phyloP scores from a whole-genome alignment of 106 monocot genomes.

The Narthecium ossifragum region DNA sequence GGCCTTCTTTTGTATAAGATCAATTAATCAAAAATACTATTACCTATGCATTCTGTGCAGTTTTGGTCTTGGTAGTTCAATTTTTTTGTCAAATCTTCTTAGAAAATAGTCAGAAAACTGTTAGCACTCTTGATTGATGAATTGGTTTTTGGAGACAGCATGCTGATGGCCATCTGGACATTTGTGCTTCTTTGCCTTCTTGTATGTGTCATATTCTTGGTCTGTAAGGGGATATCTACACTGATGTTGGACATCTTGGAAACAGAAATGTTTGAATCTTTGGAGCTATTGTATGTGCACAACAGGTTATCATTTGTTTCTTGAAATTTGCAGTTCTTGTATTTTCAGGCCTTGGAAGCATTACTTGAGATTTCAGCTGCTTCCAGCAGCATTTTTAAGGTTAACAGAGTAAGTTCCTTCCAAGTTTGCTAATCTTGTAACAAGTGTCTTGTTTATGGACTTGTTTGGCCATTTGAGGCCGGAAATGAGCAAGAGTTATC shows the following conservation, averaged over 20 bases:
- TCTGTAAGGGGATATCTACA: neutral
- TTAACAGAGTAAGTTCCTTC: conserved; percentile 1
- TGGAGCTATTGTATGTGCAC: neutral
- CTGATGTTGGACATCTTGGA: neutral
- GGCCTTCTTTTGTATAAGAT: too few species aligned
- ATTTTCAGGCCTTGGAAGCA: conserved; percentile 58
- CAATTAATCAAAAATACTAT: too few species aligned
- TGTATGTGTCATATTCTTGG: neutral
- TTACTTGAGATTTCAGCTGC: conserved; percentile 43
- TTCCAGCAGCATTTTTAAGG: conserved; percentile 10
- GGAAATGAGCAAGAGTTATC: conserved; percentile 12
- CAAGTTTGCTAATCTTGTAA: conserved; percentile 11
- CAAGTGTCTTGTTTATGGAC: conserved; percentile 8
- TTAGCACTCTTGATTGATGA: too few species aligned
- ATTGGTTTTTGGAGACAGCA: neutral
- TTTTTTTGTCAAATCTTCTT: too few species aligned
- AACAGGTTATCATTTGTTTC: neutral
- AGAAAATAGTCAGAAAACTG: too few species aligned
- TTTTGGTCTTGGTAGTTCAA: too few species aligned
- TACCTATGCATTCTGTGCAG: too few species aligned
- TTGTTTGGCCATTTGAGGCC: conserved; percentile 11
- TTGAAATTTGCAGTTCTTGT: neutral
- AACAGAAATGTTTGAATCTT: neutral
- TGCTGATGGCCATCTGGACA: neutral
- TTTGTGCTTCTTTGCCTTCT: neutral